A percentile compares a stretch with the other conserved stretches of the same genome.
Conservation (phyloP, 176 grass and related monocot genomes). For the Zea luxurians region DNA sequence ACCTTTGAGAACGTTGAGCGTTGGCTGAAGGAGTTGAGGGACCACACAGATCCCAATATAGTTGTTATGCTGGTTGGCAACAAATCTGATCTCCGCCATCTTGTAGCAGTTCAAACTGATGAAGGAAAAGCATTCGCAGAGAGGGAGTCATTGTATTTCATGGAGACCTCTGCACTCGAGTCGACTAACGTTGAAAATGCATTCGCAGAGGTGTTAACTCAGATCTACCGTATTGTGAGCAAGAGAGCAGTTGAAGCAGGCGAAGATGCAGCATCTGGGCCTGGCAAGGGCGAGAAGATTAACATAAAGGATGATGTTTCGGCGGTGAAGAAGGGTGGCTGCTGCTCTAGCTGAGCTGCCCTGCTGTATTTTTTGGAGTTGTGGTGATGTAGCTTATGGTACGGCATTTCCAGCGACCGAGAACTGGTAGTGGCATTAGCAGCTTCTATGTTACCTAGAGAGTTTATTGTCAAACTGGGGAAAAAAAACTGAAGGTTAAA, state of each 20-base stretch:
- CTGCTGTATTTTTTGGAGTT: slow-evolving; percentile 31
- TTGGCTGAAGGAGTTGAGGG: slow-evolving; percentile 80
- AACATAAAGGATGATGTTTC: slow-evolving; percentile 86
- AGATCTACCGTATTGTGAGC: slow-evolving; percentile 85
- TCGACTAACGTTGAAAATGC: slow-evolving; percentile 84
- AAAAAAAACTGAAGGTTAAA: slow-evolving; percentile 35
- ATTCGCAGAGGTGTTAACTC: slow-evolving; percentile 76
- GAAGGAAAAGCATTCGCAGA: slow-evolving; percentile 73
- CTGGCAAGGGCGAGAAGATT: slow-evolving; percentile 80
- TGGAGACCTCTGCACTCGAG: slow-evolving; percentile 88
- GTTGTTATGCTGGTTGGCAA: slow-evolving; percentile 91
- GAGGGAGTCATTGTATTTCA: slow-evolving; percentile 84
- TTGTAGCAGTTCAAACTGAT: slow-evolving; percentile 72
- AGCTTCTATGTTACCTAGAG: slow-evolving; percentile 37
- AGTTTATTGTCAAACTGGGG: slow-evolving; percentile 37
- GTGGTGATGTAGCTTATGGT: slow-evolving; percentile 40
- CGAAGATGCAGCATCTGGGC: slow-evolving; percentile 58
- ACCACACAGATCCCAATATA: slow-evolving; percentile 90
- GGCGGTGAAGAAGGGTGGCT: slow-evolving; percentile 65
- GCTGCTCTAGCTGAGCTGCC: slow-evolving; percentile 63
- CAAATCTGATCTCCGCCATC: slow-evolving; percentile 85
- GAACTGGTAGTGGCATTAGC: slow-evolving; percentile 47
- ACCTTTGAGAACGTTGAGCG: slow-evolving; percentile 86
- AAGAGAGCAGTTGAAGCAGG: slow-evolving; percentile 71
- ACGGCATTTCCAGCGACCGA: slow-evolving; percentile 37